Evolutionary conservation across 345 rosid genomes (phyloP).

Genomic region (Physaria fendleri): DNA sequence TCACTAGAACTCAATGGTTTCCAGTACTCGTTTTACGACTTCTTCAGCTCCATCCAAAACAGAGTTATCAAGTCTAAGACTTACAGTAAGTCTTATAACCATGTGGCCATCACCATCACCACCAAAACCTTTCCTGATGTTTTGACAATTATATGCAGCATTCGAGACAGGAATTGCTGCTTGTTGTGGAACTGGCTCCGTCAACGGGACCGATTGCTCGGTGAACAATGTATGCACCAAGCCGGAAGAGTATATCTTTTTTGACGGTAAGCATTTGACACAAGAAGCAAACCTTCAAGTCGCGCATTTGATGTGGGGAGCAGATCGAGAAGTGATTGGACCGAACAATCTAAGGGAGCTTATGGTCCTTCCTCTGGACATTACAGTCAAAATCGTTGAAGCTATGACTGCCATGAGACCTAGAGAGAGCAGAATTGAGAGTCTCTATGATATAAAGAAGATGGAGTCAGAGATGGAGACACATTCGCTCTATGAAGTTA

Average conservation of each 20-base stretch:
- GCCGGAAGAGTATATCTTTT: constrained; percentile 29
- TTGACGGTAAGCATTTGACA: constrained; percentile 27
- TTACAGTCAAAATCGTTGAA: not conserved
- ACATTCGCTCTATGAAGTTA: constrained; percentile 12
- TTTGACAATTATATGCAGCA: constrained; percentile 8
- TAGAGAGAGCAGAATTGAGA: constrained; percentile 8
- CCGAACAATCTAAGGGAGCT: constrained; percentile 31
- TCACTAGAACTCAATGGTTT: constrained; percentile 17
- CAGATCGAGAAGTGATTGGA: constrained; percentile 21
- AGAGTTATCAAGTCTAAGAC: constrained; percentile 21
- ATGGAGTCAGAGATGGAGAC: constrained; percentile 20
- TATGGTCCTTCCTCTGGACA: constrained; percentile 19
- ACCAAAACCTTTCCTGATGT: not conserved
- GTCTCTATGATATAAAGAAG: constrained; percentile 15
- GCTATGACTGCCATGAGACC: constrained; percentile 10
- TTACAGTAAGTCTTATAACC: constrained; percentile 19
- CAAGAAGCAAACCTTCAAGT: constrained; percentile 28
- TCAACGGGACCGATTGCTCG: constrained; percentile 21
- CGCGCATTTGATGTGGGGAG: constrained; percentile 23
- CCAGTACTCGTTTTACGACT: constrained; percentile 27
- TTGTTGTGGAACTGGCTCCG: constrained; percentile 34
- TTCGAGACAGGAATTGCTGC: constrained; percentile 22
- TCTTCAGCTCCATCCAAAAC: constrained; percentile 23
- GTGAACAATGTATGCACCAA: constrained; percentile 10
- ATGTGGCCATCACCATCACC: not conserved